These are phyloP conservation scores for Juncus inflexus DNA, from an alignment of 176 grass and related monocot species.

Conservation along the genomic window DNA sequence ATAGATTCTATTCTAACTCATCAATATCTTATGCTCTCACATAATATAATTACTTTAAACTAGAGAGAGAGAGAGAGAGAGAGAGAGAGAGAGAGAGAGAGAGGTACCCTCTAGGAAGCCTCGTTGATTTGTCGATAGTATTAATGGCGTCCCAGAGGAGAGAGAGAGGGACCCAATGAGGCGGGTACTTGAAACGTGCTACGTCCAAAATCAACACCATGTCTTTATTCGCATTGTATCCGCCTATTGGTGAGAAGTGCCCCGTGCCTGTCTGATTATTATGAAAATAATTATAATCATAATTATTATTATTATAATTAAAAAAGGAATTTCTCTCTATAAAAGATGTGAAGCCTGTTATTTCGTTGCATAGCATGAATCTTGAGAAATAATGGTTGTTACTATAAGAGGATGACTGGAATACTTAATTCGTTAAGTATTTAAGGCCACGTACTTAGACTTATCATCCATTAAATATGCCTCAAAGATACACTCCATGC, in stretches of 20 bases:
- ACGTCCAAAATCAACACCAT: conserved; percentile 92
- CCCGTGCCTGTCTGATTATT: conserved; percentile 66
- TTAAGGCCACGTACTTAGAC: too few relatives aligned
- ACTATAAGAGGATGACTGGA: too few relatives aligned
- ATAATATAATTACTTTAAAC: too few relatives aligned
- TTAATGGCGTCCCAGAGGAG: conserved; percentile 95
- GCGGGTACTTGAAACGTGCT: conserved; percentile 90
- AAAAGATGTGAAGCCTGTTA: too few relatives aligned
- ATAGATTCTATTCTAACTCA: too few relatives aligned
- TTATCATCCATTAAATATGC: too few relatives aligned
- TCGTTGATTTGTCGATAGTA: conserved; percentile 72
- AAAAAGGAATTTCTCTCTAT: background rate
- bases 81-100: conserved; percentile 11
- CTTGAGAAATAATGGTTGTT: too few relatives aligned
- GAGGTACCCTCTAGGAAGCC: conserved; percentile 54
- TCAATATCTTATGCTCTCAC: too few relatives aligned
- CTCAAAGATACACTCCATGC: too few relatives aligned
- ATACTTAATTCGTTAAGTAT: too few relatives aligned
- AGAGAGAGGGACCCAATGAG: conserved; percentile 83
- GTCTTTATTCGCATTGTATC: conserved; percentile 65
- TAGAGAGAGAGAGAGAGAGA: too few relatives aligned
- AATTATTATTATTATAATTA: background rate
- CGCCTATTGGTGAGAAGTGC: conserved; percentile 94
- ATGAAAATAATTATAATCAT: background rate
- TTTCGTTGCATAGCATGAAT: too few relatives aligned